Base-by-base conservation (phyloP, 2,329 filamentous ascomycete genomes). In the Tolypocladium album region DNA sequence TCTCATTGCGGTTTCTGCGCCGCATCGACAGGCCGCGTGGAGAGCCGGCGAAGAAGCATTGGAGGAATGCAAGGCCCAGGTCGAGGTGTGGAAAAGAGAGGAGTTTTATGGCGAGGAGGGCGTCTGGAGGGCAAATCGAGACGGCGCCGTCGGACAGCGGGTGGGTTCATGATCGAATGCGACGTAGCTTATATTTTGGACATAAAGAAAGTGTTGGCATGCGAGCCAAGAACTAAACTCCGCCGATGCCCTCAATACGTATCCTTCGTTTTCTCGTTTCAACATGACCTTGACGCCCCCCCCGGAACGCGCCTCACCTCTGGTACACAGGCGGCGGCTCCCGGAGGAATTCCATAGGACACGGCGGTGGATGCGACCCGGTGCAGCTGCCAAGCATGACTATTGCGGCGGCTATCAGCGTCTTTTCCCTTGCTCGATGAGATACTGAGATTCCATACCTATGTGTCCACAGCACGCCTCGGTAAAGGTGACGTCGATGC, bases 11-110 rank as follows among this genome's bases (percentile, higher is more conserved):
- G 89, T 97, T 4, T 92, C 89, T 52, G 82, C 90, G 36, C 85
- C 89, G 42, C 94, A 97, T 76, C 81, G 94, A 9, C 83, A 88
- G 66, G 89, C 88, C 17, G 92, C 90, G 6, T 99, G 93, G 93
- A 77, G 78, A 67, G 93, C 89, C 0, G 93, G 90, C 0, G 93
- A 97, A 76, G 90, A 95, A 75, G 89, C 92, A 40, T 76, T 97
- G 61, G 93, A 97, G 76, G 78, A 84, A 71, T 91, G 90, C 69
- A 99, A 97, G 77, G 84, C 83, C 59, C 85, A 81, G 65, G 90
- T 90, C n/a, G 94, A 99, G 78, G 87, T 99, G 50, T 97, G 93
- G 93, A 97, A 97, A 76, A 79, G 86, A 64, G 93, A 97, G 76
- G 88, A 91, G 71, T 97, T 97, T 78, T 85, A 82, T 55, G 88